Percentiles rank a stretch among this genome's conserved stretches.
These are phyloP conservation scores for Rhodotorula sp. DNA, from an alignment of 1,284 basidiomycete genomes.

Conservation along the genomic window DNA sequence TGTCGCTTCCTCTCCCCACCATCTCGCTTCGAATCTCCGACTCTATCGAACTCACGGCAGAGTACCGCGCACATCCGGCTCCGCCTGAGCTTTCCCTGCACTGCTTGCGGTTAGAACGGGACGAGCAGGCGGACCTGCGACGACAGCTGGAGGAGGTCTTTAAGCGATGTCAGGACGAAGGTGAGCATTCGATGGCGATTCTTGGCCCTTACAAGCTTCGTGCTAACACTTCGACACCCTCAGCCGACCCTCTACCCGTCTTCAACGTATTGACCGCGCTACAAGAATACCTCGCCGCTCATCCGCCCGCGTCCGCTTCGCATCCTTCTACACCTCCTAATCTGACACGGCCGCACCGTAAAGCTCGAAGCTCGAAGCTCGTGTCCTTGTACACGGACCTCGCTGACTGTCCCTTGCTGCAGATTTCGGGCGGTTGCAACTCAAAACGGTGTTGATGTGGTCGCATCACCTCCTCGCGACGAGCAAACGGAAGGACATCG, in stretches of 20 bases:
- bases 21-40: slow-evolving; percentile 14
- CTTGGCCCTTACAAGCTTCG: neutral
- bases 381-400: rapidly evolving
- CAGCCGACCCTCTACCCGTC: slow-evolving; percentile 10
- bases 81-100: slow-evolving; percentile 10
- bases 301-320: slow-evolving; percentile 7
- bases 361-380: too few relatives aligned
- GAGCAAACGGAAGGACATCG: slow-evolving; percentile 35
- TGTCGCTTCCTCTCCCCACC: neutral
- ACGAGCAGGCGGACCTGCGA: slow-evolving; percentile 15
- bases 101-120: neutral
- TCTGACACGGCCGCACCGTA: neutral
- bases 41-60: neutral
- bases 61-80: neutral
- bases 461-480: slow-evolving; percentile 37
- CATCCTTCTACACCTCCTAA: neutral
- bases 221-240: neutral
- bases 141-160: neutral
- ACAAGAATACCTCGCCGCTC: slow-evolving; percentile 8
- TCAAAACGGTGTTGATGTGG: slow-evolving; percentile 32
- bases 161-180: neutral
- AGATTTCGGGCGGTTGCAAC: slow-evolving; percentile 6
- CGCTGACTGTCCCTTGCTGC: too few relatives aligned
- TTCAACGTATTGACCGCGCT: slow-evolving; percentile 24
- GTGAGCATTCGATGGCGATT: neutral